Conservation (phyloP, 352 stramenopile genomes). For the Phytophthora palmivora region DNA sequence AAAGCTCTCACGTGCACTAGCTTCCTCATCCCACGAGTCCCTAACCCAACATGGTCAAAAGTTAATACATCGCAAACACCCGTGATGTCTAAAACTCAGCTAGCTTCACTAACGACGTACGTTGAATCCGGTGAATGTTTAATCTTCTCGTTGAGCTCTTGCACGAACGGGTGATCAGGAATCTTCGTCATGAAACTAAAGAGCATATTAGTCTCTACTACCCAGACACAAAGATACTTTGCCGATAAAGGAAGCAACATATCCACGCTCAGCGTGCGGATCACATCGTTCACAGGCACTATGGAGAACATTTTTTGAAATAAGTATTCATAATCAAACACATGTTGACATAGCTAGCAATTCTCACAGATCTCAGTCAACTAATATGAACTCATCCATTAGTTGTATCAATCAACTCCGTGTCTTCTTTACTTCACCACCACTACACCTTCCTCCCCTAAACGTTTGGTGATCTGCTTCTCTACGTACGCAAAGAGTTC, state of each 20-base stretch:
- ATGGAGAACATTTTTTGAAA: constrained; percentile 33
- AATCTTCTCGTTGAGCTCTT: constrained; percentile 64
- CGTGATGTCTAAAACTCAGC: too few species aligned
- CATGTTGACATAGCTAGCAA: too few species aligned
- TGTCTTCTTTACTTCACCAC: constrained; percentile 12
- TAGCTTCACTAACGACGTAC: too few species aligned
- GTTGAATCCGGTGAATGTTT: constrained; percentile 44
- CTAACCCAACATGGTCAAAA: too few species aligned
- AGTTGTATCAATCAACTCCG: too few species aligned
- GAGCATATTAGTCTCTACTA: not conserved
- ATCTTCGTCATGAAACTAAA: constrained; percentile 51
- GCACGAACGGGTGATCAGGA: constrained; percentile 54
- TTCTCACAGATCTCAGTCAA: too few species aligned
- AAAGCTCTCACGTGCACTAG: too few species aligned
- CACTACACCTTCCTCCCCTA: constrained; percentile 63
- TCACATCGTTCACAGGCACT: constrained; percentile 59
- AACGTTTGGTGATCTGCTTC: constrained; percentile 58
- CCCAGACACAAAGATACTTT: constrained; percentile 15
- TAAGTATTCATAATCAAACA: too few species aligned
- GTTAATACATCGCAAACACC: too few species aligned
- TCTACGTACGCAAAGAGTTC: constrained; percentile 81
- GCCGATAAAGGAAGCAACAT: constrained; percentile 59
- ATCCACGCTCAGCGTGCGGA: constrained; percentile 69
- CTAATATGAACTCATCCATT: too few species aligned
- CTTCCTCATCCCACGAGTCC: too few species aligned